Evolutionary conservation across 2,329 filamentous ascomycete genomes (phyloP).

Genomic region (Exophiala phaeomuriformis): DNA sequence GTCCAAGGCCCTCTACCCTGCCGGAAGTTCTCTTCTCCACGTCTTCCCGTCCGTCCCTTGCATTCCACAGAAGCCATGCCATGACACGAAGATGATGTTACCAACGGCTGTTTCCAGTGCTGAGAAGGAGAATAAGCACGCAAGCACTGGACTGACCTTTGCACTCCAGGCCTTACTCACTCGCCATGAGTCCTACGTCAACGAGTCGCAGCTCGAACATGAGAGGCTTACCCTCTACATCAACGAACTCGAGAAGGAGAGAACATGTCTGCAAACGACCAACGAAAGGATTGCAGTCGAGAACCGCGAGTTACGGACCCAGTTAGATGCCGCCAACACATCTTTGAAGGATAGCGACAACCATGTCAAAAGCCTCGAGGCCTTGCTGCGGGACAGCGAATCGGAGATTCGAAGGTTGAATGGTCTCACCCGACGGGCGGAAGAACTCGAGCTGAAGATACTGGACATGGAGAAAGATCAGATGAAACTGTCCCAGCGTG

Average conservation of each 20-base stretch:
- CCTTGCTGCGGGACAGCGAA: slow-evolving; percentile 68
- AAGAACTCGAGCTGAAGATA: slow-evolving; percentile 73
- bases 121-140: slow-evolving; percentile 4
- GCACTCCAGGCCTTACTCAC: slow-evolving; percentile 76
- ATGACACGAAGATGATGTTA: slow-evolving; percentile 5
- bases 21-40: background rate
- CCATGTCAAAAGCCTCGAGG: slow-evolving; percentile 68
- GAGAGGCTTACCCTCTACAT: slow-evolving; percentile 61
- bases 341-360: slow-evolving; percentile 72
- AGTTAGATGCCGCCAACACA: slow-evolving; percentile 76
- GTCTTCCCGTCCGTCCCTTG: background rate
- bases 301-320: slow-evolving; percentile 71
- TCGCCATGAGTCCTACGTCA: slow-evolving; percentile 90
- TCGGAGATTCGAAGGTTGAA: slow-evolving; percentile 69
- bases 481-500: slow-evolving; percentile 58
- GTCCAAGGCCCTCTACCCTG: background rate
- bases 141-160: slow-evolving; percentile 55
- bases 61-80: background rate
- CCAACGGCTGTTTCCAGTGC: background rate
- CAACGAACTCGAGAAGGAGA: slow-evolving; percentile 66
- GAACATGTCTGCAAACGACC: slow-evolving; percentile 63
- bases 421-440: slow-evolving; percentile 63
- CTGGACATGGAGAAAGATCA: slow-evolving; percentile 75
- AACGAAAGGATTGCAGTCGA: slow-evolving; percentile 76
- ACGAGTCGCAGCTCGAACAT: slow-evolving; percentile 81